Evolutionary conservation across 2,329 filamentous ascomycete genomes (phyloP).

Genomic region (Aspergillus sp.): DNA sequence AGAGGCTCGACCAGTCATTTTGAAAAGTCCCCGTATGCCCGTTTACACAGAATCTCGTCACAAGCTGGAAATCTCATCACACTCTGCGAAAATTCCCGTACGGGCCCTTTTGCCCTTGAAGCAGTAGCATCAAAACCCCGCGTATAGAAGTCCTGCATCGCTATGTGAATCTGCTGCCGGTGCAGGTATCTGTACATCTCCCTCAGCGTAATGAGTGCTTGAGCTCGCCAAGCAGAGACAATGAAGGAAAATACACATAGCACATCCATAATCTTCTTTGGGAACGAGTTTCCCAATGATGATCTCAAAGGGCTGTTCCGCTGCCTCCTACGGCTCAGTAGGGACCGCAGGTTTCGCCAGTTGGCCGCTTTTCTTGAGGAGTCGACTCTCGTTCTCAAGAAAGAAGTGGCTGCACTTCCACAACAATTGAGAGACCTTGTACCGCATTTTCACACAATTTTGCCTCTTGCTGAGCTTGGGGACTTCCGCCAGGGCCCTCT

Average conservation of each 20-base stretch:
- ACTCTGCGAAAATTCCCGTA: slow-evolving; percentile 5
- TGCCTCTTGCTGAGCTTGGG: slow-evolving; percentile 9
- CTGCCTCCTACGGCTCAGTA: slow-evolving; percentile 41
- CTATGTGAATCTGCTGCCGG: neutral
- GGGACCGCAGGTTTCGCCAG: slow-evolving; percentile 35
- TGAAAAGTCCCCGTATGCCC: slow-evolving; percentile 9
- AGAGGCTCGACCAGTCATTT: neutral
- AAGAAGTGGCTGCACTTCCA: slow-evolving; percentile 37
- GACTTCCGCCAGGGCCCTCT: slow-evolving; percentile 43
- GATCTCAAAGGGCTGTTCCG: slow-evolving; percentile 45
- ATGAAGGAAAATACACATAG: slow-evolving; percentile 27
- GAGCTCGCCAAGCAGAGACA: neutral
- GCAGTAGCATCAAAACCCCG: slow-evolving; percentile 8
- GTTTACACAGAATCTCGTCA: neutral
- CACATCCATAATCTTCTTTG: slow-evolving; percentile 41
- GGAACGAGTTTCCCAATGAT: slow-evolving; percentile 52
- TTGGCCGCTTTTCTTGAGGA: slow-evolving; percentile 46
- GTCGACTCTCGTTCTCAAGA: slow-evolving; percentile 39
- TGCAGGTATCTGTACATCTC: neutral
- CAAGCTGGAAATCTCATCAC: neutral
- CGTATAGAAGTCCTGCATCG: neutral
- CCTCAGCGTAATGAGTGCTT: neutral
- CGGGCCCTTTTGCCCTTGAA: slow-evolving; percentile 1
- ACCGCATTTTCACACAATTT: slow-evolving; percentile 20
- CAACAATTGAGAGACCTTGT: slow-evolving; percentile 16